A percentile compares a stretch with the other conserved stretches of the same genome.
These are phyloP conservation scores for Quercus ilex DNA, from an alignment of 306 rosid genomes.

Conservation along the genomic window DNA sequence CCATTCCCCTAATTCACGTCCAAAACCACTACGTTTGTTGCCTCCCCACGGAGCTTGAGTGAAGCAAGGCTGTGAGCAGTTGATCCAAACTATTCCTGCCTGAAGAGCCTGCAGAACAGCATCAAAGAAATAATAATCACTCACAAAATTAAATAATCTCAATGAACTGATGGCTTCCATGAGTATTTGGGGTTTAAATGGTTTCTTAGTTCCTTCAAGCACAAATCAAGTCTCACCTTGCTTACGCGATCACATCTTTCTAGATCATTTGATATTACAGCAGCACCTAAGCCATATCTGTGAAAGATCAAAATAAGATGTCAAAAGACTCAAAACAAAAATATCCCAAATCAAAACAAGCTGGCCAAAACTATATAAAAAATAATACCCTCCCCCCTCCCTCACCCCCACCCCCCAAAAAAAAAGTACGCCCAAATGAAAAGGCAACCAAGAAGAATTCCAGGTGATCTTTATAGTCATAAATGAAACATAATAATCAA, in stretches of 20 bases:
- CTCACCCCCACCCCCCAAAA: neutral
- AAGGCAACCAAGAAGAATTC: neutral
- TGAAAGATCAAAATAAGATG: conserved; percentile 23
- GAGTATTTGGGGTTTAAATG: neutral
- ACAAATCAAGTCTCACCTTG: conserved; percentile 53
- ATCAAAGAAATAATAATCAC: conserved; percentile 6
- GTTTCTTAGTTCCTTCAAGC: neutral
- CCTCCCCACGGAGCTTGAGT: conserved; percentile 99
- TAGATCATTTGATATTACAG: conserved; percentile 87
- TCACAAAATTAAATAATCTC: conserved; percentile 1
- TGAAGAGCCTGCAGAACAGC: conserved; percentile 61
- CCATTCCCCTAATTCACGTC: conserved; percentile 99
- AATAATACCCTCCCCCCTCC: neutral
- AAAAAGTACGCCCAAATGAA: neutral
- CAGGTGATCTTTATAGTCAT: neutral
- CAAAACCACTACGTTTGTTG: conserved; percentile 88
- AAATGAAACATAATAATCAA: conserved; percentile 13
- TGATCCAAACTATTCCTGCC: conserved; percentile 91
- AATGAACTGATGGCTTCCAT: neutral
- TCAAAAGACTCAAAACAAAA: conserved; percentile 1
- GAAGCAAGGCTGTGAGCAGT: conserved; percentile 98
- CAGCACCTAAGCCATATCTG: conserved; percentile 88
- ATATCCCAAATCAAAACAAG: conserved; percentile 15
- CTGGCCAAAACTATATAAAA: neutral
- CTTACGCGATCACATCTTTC: conserved; percentile 89